Base-by-base conservation (phyloP, 2,329 filamentous ascomycete species). In the Ampelomyces quisqualis region DNA sequence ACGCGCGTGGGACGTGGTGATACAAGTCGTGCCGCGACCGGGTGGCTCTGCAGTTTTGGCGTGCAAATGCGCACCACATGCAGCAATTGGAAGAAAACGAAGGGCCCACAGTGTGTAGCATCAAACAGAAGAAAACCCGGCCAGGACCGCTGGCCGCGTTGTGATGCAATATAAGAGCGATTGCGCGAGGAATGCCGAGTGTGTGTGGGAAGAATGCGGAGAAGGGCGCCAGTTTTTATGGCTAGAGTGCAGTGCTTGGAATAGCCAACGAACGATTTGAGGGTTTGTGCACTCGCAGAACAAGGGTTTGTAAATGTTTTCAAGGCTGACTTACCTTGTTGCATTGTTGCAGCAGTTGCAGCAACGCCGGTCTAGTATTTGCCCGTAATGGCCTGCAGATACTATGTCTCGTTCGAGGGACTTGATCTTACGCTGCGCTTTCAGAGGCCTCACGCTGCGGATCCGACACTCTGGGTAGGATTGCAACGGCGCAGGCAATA, bases 301-400 rank as follows among this genome's bases (percentile, higher is more conserved):
- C 53, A 57, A 47, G 57, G 51, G 45, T 43, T 51, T 46, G 50
- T 41, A 46, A 49, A 53, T 48, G 48, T 47, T 38, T 48, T 49
- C 42, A 58, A 56, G 57, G 54, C 56, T 60, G 55, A 66, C 67
- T 67, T 66, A 70, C 67, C 58, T 62, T 57, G 52, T 47, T 68
- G 64, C 67, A 70, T 69, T 34, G 55, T 58, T 56, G 55, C 49
- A 54, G 54, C 42, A 36, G 45, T 49, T 35, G 51, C 49, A 51
- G 43, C 51, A 52, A 48, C 41, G 51, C 44, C 37, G 27, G 45
- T 53, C 42, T 49, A 49, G 51, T 44, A 45, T 52, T n/a, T 51
- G 51, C 52, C 49, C 43, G 49, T 51, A 27, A 32, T 39, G 32
- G 45, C 49, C 49, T 39, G 40, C 40, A 46, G 43, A 34, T 29